phyloP scores from a whole-genome alignment of 768 basidiomycete species.

The Fomitopsis serialis region DNA sequence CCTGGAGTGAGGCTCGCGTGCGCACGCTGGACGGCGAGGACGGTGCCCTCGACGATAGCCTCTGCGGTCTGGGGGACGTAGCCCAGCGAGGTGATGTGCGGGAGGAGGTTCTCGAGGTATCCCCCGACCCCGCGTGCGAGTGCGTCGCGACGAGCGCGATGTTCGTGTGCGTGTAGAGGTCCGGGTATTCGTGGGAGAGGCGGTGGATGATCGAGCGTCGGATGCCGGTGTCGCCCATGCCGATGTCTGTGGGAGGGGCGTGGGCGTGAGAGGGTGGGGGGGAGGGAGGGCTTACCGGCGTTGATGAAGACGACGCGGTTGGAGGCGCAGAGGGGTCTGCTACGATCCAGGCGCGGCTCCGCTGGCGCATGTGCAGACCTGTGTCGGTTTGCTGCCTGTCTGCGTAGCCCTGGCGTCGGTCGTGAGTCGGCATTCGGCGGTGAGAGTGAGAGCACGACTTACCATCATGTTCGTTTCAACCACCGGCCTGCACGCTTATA shows the following conservation, averaged over 20 bases:
- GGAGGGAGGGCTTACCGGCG: constrained; percentile 40
- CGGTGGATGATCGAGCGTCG: constrained; percentile 61
- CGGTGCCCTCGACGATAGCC: constrained; percentile 67
- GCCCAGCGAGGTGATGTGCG: constrained; percentile 69
- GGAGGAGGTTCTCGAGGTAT: constrained; percentile 73
- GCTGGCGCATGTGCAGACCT: constrained; percentile 75
- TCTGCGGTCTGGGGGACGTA: constrained; percentile 68
- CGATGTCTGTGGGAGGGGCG: constrained; percentile 63
- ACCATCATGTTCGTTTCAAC: constrained; percentile 87
- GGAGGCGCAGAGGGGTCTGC: constrained; percentile 52
- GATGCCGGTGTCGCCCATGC: constrained; percentile 76
- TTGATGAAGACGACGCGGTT: constrained; percentile 73
- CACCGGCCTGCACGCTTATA: constrained; percentile 43
- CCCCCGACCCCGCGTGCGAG: constrained; percentile 76
- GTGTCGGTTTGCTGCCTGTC: constrained; percentile 59
- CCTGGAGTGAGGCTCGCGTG: constrained; percentile 59
- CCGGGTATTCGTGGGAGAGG: constrained; percentile 52
- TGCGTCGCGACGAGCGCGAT: constrained; percentile 75
- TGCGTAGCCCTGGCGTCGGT: constrained; percentile 54
- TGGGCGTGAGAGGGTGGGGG: background rate
- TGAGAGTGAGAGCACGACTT: background rate
- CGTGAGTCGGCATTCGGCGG: background rate
- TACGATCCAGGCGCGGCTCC: constrained; percentile 71
- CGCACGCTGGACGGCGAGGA: constrained; percentile 63
- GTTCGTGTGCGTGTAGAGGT: constrained; percentile 63